Evolutionary conservation across 768 basidiomycete species (phyloP).

Genomic region (Suillus tomentosus): DNA sequence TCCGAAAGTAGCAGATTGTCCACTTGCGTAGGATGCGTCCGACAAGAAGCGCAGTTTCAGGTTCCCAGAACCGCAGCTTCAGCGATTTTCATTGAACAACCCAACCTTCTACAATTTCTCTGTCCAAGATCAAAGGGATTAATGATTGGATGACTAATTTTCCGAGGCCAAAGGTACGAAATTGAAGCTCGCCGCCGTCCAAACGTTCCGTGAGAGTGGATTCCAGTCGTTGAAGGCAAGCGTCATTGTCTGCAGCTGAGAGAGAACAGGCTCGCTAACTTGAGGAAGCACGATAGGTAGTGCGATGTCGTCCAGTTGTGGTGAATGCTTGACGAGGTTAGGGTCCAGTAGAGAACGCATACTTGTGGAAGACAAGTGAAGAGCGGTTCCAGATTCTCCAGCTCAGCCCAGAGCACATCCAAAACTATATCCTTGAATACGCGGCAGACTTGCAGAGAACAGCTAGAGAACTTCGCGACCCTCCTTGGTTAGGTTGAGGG

Average conservation of each 20-base stretch:
- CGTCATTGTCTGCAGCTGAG: neutral
- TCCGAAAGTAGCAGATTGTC: neutral
- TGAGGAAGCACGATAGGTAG: neutral
- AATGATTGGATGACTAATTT: neutral
- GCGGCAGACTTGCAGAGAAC: constrained; percentile 11
- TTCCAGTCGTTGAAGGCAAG: neutral
- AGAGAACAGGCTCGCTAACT: neutral
- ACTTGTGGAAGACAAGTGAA: neutral
- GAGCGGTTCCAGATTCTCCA: constrained; percentile 5
- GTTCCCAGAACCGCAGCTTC: neutral
- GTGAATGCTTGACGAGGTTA: neutral
- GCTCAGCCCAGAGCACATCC: constrained; percentile 17
- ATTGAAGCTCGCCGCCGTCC: neutral
- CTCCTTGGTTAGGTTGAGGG: neutral
- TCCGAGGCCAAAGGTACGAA: neutral
- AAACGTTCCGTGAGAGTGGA: neutral
- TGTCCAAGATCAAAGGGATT: neutral
- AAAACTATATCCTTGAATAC: constrained; percentile 20
- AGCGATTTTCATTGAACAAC: neutral
- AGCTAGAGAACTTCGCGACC: neutral
- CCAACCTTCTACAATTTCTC: neutral
- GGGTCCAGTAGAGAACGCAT: neutral
- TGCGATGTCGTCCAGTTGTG: neutral
- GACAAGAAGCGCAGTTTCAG: neutral
- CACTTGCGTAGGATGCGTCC: neutral